Percentiles rank a stretch among this genome's conserved stretches.
phyloP scores from a whole-genome alignment of 2,329 filamentous ascomycete species.

The Aureobasidium sp. region DNA sequence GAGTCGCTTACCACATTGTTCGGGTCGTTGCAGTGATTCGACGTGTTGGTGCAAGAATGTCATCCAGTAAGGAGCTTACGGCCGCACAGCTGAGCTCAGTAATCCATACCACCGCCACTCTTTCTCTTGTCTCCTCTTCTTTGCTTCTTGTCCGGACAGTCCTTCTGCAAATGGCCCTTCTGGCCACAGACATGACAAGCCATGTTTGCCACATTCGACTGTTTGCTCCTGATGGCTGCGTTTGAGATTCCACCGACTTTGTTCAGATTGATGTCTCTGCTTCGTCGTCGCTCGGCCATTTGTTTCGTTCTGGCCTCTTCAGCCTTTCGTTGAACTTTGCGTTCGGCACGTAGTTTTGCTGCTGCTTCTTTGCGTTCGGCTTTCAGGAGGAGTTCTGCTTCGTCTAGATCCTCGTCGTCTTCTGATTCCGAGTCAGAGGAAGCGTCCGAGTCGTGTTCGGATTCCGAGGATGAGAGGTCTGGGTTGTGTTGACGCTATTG shows the following conservation, averaged over 20 bases:
- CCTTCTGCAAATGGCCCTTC: conserved; percentile 49
- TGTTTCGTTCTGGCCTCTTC: conserved; percentile 41
- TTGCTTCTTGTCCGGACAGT: conserved; percentile 39
- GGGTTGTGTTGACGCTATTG: conserved; percentile 32
- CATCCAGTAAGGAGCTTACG: too few species aligned
- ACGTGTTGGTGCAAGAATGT: too few species aligned
- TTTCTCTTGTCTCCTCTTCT: neutral
- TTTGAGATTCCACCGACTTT: conserved; percentile 47
- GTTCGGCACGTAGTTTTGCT: conserved; percentile 33
- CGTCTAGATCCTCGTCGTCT: conserved; percentile 19
- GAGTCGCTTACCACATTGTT: too few species aligned
- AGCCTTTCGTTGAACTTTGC: conserved; percentile 39
- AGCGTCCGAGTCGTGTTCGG: conserved; percentile 22
- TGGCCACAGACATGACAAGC: conserved; percentile 55
- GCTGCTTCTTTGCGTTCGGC: conserved; percentile 37
- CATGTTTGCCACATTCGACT: conserved; percentile 23
- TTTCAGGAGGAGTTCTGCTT: conserved; percentile 35
- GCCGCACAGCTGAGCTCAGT: neutral
- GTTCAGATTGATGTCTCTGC: conserved; percentile 60
- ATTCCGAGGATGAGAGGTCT: conserved; percentile 22
- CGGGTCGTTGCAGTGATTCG: too few species aligned
- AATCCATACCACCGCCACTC: neutral
- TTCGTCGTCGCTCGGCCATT: conserved; percentile 50
- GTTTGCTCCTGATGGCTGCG: conserved; percentile 27
- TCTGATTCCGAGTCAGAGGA: conserved; percentile 28